Base-by-base conservation (phyloP, 805 yeast species). In the Yarrowia sp. region DNA sequence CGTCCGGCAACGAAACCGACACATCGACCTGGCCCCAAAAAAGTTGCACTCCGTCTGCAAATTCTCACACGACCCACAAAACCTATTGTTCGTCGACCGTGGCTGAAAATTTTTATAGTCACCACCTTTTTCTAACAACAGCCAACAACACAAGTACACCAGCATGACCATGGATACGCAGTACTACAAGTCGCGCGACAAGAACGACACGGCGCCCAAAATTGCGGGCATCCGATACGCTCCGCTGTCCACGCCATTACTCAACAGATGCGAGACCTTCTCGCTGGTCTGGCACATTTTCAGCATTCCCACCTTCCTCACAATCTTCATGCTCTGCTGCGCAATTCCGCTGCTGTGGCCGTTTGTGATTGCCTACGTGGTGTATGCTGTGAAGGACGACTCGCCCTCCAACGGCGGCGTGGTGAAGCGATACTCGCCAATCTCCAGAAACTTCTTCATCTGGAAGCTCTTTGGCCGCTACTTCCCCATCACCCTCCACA, bases 341-440 rank as follows among this genome's bases (percentile, higher is more conserved):
- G 79, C 91, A 0, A 75, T 80, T 49, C 86, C 87, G 0, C 66
- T 77, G 14, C 76, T 84, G 42, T 91, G 97, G 97, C 78, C 89
- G 0, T 62, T 84, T 6, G 68, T 87, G 6, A 70, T 87, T 5
- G 78, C 89, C 0, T 94, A 93, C 71, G 71, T 85, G 19, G 74
- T 82, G 31, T 88, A 86, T 68, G 81, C 83, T 67, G 38, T 76
- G 16, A 64, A 77, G 14, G 90, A 87, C 72, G 83, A 82, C 65
- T 81, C 96, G 0, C 89, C 91, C 0, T 81, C 85, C 12, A 85
- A 87, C 67, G 98, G 98, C 0, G 78, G 81, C 16, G 87, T 84
- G 0, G 79, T 81, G 1, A 73, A 80, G 59, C 74, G 96, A 36
- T 77, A 80, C 42, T 84, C 88, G 3, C 71, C 74, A 1, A 78